A percentile compares a stretch with the other conserved stretches of the same genome.
phyloP scores from a whole-genome alignment of 2,329 filamentous ascomycete species.

The Phoma sp. region DNA sequence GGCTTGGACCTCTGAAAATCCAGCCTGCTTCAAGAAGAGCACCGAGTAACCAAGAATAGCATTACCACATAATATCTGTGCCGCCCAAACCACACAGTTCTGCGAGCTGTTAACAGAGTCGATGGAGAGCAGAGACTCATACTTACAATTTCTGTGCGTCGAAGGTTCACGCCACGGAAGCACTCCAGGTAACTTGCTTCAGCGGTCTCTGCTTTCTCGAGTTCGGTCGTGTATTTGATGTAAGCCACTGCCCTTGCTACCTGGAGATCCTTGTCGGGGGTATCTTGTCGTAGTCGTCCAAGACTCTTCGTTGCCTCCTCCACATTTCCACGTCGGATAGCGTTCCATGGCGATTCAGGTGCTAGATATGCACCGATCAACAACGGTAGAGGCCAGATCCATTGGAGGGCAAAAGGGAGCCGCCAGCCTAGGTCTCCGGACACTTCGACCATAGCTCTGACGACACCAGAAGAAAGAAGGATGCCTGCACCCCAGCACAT shows the following conservation, averaged over 20 bases:
- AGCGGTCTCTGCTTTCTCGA: not conserved
- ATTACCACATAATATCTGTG: not conserved
- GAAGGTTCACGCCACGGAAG: not conserved
- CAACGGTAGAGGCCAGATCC: too few relatives aligned
- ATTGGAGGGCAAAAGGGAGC: too few relatives aligned
- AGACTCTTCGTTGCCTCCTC: not conserved
- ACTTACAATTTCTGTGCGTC: not conserved
- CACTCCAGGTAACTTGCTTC: not conserved
- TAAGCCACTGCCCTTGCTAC: not conserved
- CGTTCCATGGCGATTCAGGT: too few relatives aligned
- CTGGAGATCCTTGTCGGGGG: not conserved
- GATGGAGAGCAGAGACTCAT: not conserved
- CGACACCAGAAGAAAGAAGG: too few relatives aligned
- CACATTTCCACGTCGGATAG: too few relatives aligned
- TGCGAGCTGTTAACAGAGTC: not conserved
- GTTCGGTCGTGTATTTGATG: not conserved
- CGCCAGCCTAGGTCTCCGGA: too few relatives aligned
- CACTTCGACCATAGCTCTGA: too few relatives aligned
- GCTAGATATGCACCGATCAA: too few relatives aligned
- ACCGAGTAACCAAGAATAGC: not conserved
- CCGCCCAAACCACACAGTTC: not conserved
- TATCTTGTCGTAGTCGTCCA: not conserved
- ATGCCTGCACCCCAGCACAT: too few relatives aligned
- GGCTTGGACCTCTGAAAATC: not conserved
- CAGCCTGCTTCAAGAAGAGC: not conserved